A percentile compares a stretch with the other conserved stretches of the same genome.
Conservation (phyloP, 1,284 basidiomycete genomes). For the Paramarasmius palmivorus region DNA sequence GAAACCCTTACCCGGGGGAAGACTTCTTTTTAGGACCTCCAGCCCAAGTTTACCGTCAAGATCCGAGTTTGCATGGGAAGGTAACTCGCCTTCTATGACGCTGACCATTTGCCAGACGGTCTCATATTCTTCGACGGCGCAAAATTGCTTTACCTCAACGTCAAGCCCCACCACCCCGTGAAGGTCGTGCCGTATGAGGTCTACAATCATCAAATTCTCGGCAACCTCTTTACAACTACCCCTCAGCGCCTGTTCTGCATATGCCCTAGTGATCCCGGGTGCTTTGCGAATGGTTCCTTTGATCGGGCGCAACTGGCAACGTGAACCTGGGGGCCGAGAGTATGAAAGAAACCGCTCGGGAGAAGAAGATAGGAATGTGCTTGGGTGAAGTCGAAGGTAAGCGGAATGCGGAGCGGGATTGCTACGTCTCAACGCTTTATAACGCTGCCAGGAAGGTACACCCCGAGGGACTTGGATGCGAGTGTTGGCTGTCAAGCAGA, state of each 20-base stretch:
- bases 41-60: conserved; percentile 61
- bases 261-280: conserved; percentile 58
- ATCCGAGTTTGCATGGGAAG: conserved; percentile 29
- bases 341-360: conserved; percentile 95
- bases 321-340: conserved; percentile 57
- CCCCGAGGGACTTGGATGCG: conserved; percentile 47
- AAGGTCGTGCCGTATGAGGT: conserved; percentile 93
- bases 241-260: conserved; percentile 65
- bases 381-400: conserved; percentile 73
- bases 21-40: conserved; percentile 76
- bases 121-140: conserved; percentile 89
- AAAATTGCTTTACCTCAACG: conserved; percentile 86
- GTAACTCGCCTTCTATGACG: conserved; percentile 77
- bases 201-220: conserved; percentile 99
- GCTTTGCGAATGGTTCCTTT: conserved; percentile 87
- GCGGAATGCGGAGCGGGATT: conserved; percentile 95
- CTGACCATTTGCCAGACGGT: conserved; percentile 97
- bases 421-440: conserved; percentile 66
- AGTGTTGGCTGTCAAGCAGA: conserved; percentile 88
- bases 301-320: conserved; percentile 91
- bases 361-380: conserved; percentile 76
- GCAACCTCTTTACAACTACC: conserved; percentile 91
- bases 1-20: conserved; percentile 76
- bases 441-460: conserved; percentile 70
- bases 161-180: conserved; percentile 74